phyloP scores from a whole-genome alignment of 2,329 filamentous ascomycete genomes.

The Cordyceps fumosorosea region DNA sequence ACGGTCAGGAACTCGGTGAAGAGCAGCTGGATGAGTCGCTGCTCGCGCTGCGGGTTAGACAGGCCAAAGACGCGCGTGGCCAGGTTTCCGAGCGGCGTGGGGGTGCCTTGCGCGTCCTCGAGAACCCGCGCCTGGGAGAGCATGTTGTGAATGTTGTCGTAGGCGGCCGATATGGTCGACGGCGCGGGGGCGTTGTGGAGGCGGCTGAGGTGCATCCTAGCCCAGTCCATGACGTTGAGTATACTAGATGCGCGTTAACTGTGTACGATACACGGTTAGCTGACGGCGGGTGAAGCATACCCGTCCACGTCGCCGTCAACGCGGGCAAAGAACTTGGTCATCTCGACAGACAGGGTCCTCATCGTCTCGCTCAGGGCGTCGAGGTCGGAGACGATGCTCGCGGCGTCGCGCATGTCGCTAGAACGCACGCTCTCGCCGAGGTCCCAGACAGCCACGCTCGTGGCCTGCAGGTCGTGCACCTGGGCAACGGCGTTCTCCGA shows the following conservation, averaged over 20 bases:
- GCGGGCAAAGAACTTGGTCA: slow-evolving; percentile 88
- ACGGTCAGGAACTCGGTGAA: slow-evolving; percentile 79
- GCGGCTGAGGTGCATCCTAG: slow-evolving; percentile 72
- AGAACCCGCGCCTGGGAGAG: slow-evolving; percentile 59
- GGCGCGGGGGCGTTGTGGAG: slow-evolving; percentile 56
- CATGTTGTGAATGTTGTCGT: slow-evolving; percentile 77
- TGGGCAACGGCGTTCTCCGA: slow-evolving; percentile 83
- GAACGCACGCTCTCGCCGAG: slow-evolving; percentile 82
- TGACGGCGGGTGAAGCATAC: slow-evolving; percentile 32
- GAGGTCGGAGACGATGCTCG: slow-evolving; percentile 76
- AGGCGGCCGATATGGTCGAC: slow-evolving; percentile 56
- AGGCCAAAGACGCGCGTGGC: slow-evolving; percentile 71
- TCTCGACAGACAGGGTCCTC: slow-evolving; percentile 74
- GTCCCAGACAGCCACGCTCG: slow-evolving; percentile 90
- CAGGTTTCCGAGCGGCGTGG: slow-evolving; percentile 62
- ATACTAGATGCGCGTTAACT: slow-evolving; percentile 47
- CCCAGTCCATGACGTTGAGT: slow-evolving; percentile 94
- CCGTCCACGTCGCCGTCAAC: slow-evolving; percentile 90
- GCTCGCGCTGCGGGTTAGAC: slow-evolving; percentile 74
- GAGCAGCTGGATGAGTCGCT: slow-evolving; percentile 72
- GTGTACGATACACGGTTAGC: not conserved
- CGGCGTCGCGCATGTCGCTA: slow-evolving; percentile 85
- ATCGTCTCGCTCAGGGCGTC: slow-evolving; percentile 81
- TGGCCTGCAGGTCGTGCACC: slow-evolving; percentile 82
- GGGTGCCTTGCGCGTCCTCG: slow-evolving; percentile 46